Base-by-base conservation (phyloP, 805 yeast species). In the Candida lessepsii region DNA sequence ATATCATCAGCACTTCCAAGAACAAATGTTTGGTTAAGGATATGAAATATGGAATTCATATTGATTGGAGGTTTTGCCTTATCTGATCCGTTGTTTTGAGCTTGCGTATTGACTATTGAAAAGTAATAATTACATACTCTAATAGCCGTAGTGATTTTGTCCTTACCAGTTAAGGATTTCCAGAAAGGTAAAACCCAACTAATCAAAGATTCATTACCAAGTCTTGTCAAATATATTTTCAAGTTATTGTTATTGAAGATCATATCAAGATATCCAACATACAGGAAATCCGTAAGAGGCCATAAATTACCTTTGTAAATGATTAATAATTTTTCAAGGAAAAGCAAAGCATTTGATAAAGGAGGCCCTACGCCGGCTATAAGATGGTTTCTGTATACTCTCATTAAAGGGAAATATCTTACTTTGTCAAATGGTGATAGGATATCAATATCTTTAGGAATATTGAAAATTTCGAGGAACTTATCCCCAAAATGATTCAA, bases 251-350 rank as follows among this genome's bases (percentile, higher is more conserved):
- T 80, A 14, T 74, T 73, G 34, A 83, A 69, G 1, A 83, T 65
- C 13, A 79, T 70, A 47, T 83, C 89, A 37, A 84, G 57, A 31
- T 81, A 64, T 44, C 78, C 80, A 20, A 67, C 70, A 44, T 73
- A 76, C 2, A 76, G 74, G 44, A 65, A 73, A 1, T 73, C 62
- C 3, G 80, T 67, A 18, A 61, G 49, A 0, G 56, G 50, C 91
- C 93, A 86, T 42, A 81, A 76, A 3, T 63, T 61, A 0, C 51
- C 14, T 6, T 68, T 71, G 9, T 78, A 62, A 29, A 64, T 64
- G 2, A 48, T 44, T 17, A 85, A 56, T 1, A 81, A 56, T 6
- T 67, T 44, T 10, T 66, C 53, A 24, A 84, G 67, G 2, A 76
- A 75, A 40, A 76, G 63, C n/a, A 87, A 60, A 3, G 83, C 56